Base-by-base conservation (phyloP, 345 rosid genomes). In the Euphorbia lathyris region DNA sequence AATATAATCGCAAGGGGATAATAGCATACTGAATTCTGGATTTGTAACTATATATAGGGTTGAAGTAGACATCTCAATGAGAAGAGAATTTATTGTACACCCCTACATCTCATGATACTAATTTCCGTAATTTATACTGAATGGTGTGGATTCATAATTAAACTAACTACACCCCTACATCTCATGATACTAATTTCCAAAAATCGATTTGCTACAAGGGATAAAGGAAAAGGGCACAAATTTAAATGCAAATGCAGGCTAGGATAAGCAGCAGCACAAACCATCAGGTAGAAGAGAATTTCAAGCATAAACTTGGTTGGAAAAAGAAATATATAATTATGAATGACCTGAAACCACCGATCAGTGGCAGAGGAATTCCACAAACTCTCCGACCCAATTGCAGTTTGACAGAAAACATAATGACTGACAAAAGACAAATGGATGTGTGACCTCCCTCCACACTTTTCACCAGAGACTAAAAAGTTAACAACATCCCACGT, bases 271-370 rank as follows among this genome's bases (percentile, higher is more conserved):
- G 13, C 12, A 8, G 25, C 13, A 9, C 57, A 22, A 32, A 34
- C 17, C 20, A 70, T 36, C 22, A 17, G 20, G 27, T 51, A 19
- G 25, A 40, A 4, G 0, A 74, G 23, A 7, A 25, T 25, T 45
- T 6, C 22, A 13, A 43, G 19, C 48, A 29, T 20, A 34, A 0
- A 34, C 0, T 23, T 8, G 23, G 13, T 69, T 2, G 14, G 14
- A 32, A 12, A n/a, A 58, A 9, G 17, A 9, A 7, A 56, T 53
- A 34, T 26, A 26, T 48, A 65, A 65, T 47, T 64, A 65, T 10
- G 65, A 74, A n/a, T 64, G 74, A 72, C 84, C 68, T 79, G 43
- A 76, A 59, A 55, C 80, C 80, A 81, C 79, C 56, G 78, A 77
- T 61, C 56, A 72, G 82, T 77, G 83, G 80, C 67, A 38, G 26